These are phyloP conservation scores for Pilasporangium apinafurcum DNA, from an alignment of 352 stramenopile species.

Conservation along the genomic window DNA sequence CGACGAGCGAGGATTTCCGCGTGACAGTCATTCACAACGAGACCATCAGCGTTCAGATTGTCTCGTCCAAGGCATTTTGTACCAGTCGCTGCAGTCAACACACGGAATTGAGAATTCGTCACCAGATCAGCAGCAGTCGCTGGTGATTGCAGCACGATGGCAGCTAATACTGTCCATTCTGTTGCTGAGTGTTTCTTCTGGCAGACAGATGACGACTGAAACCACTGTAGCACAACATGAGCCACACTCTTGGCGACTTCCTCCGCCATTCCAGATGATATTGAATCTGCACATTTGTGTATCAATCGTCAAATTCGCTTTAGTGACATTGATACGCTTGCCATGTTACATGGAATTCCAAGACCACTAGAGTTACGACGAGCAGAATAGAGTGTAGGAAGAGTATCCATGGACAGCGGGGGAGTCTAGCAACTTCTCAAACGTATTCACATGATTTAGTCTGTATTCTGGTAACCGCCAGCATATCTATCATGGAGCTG, in stretches of 20 bases:
- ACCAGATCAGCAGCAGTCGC: background rate
- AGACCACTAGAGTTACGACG: too few relatives aligned
- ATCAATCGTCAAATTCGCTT: conserved; percentile 1
- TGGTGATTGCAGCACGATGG: conserved; percentile 28
- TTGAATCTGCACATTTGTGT: conserved; percentile 1
- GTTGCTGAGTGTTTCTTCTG: conserved; percentile 50
- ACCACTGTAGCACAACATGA: conserved; percentile 50
- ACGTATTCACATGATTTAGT: too few relatives aligned
- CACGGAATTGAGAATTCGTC: conserved; percentile 18
- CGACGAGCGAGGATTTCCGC: conserved; percentile 88
- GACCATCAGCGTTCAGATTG: conserved; percentile 57
- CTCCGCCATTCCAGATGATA: conserved; percentile 7
- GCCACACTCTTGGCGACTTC: conserved; percentile 22
- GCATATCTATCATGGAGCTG: conserved; percentile 2
- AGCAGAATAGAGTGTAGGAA: too few relatives aligned
- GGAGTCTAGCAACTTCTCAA: too few relatives aligned
- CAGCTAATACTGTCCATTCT: conserved; percentile 66
- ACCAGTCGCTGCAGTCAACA: conserved; percentile 52
- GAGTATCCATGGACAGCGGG: too few relatives aligned
- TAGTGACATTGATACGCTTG: conserved; percentile 8
- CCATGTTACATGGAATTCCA: background rate
- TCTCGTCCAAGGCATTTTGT: conserved; percentile 77
- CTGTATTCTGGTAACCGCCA: background rate
- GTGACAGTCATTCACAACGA: conserved; percentile 91
- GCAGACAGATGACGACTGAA: conserved; percentile 28